phyloP scores from a whole-genome alignment of 176 grass and related monocot genomes.

The Sorghum bicolor region Sorghum_bicolor_NCBIv3 NC_012871.2:4499001-4499500 shows the following conservation, averaged over 20 bases:
- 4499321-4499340: conserved; percentile 96
- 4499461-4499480: conserved; percentile 12
- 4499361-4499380: conserved; percentile 83
- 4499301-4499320: conserved; percentile 85
- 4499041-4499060: neutral
- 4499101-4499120: neutral
- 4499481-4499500: conserved; percentile 61
- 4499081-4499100: neutral
- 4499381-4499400: conserved; percentile 63
- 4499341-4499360: conserved; percentile 99
- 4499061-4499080: neutral
- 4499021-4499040: neutral
- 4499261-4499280: conserved; percentile 24
- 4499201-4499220: neutral
- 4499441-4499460: conserved; percentile 2
- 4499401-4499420: conserved; percentile 83
- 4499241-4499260: neutral
- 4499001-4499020: neutral
- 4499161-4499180: neutral
- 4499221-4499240: conserved; percentile 8
- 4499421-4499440: conserved; percentile 16
- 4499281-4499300: conserved; percentile 88
- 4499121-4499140: neutral
- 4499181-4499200: neutral
- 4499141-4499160: neutral